Evolutionary conservation across 2,329 filamentous ascomycete genomes (phyloP).

Genomic region (Pseudogymnoascus sp.): DNA sequence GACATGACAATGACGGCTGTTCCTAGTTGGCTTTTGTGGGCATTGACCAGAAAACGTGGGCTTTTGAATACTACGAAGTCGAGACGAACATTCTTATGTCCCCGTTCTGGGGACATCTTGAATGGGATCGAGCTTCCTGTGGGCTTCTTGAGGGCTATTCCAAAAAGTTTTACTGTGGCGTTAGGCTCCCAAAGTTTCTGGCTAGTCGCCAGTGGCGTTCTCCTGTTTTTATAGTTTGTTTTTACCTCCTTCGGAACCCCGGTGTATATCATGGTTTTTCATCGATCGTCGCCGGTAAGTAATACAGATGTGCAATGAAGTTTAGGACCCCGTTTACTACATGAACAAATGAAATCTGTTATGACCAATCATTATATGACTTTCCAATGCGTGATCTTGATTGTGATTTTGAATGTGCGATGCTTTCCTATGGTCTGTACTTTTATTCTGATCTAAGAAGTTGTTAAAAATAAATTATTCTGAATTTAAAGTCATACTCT

Average conservation of each 20-base stretch:
- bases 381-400: not conserved
- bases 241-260: not conserved
- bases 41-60: slow-evolving; percentile 21
- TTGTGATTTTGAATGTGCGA: not conserved
- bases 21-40: slow-evolving; percentile 20
- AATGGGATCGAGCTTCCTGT: slow-evolving; percentile 29
- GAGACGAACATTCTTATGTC: slow-evolving; percentile 28
- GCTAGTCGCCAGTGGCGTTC: slow-evolving; percentile 9
- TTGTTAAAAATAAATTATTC: not conserved
- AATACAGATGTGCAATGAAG: slow-evolving; percentile 6
- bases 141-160: slow-evolving; percentile 22
- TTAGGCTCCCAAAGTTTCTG: slow-evolving; percentile 3
- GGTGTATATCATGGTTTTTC: slow-evolving; percentile 6
- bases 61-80: slow-evolving; percentile 27
- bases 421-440: not conserved
- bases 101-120: slow-evolving; percentile 19
- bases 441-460: not conserved
- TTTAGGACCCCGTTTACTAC: not conserved
- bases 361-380: not conserved
- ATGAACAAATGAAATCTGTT: slow-evolving; percentile 3
- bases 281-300: slow-evolving; percentile 5
- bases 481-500: not conserved
- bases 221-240: slow-evolving; percentile 1
- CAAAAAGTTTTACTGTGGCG: slow-evolving; percentile 15
- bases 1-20: slow-evolving; percentile 23